Evolutionary conservation across 345 rosid species (phyloP), one percentile per base, ranked within the genome.

Genomic region (Aquilaria malaccensis): DNA sequence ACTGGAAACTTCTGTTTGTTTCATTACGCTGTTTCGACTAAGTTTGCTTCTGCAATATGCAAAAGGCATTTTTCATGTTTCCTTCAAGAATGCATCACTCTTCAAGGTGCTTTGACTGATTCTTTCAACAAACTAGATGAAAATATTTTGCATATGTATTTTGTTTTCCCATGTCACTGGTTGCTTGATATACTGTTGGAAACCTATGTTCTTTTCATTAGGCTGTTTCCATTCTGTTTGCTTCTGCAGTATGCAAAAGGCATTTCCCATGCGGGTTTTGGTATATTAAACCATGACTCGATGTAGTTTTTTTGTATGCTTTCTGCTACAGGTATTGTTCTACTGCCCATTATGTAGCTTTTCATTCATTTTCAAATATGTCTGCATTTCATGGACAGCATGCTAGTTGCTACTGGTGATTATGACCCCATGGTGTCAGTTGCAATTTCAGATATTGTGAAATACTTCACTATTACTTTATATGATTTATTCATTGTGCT

Each of bases 381-480:
- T 22, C 22, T 22, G 22, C 22, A 22, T 22, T 22, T 22, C 22
- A 22, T 22, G 43, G 43, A 37, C 7, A 37, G 43, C 3, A 3
- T 37, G 43, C 43, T 37, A 3, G 7, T 37, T 37, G 43, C 43
- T 37, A 3, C 43, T 37, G 30, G n/a, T 30, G 12, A 14, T 47
- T 33, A 58, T 51, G 31, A 0, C 43, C 30, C 57, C 45, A 7
- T 51, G 33, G n/a, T 55, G 4, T 3, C 11, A 11, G 45, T 59
- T 29, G 3, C 33, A 29, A 29, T 2, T 54, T 29, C 22, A 10
- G 57, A 54, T 52, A 22, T 50, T 15, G 11, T 29, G 41, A 31
- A 47, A 30, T 37, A 13, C 58, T 49, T 47, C 48, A 55, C 10
- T 37, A 51, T 62, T 60, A 15, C 5, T 52, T 67, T 63, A 50